phyloP scores from a whole-genome alignment of 306 rosid species.

The Casuarina glauca region DNA sequence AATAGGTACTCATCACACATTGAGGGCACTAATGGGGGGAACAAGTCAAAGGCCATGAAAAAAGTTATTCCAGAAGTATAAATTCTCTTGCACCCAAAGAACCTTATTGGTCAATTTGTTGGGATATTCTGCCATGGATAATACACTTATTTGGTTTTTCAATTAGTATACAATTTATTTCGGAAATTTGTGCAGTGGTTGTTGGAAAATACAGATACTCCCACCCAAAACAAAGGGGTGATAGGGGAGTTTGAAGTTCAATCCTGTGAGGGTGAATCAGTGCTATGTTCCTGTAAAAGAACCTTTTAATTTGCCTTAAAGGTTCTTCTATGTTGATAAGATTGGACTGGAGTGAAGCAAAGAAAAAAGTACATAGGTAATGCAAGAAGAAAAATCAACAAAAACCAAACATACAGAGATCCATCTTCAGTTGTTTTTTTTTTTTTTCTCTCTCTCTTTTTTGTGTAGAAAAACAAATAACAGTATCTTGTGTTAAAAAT shows the following conservation, averaged over 20 bases:
- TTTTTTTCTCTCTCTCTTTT: not conserved
- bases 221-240: not conserved
- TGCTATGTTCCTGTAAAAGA: not conserved
- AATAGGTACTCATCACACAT: not conserved
- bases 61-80: not conserved
- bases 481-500: not conserved
- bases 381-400: not conserved
- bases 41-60: not conserved
- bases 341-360: not conserved
- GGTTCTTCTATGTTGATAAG: no score
- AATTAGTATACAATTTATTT: not conserved
- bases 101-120: not conserved
- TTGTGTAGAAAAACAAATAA: not conserved
- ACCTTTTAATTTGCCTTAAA: not conserved
- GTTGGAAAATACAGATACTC: not conserved
- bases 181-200: not conserved
- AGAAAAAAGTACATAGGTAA: not conserved
- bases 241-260: not conserved
- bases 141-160: not conserved
- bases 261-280: not conserved
- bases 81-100: not conserved
- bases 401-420: not conserved
- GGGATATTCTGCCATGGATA: not conserved
- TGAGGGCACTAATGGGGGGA: not conserved
- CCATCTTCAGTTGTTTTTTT: not conserved